These are phyloP conservation scores for Lenzites betulinus DNA, from an alignment of 768 basidiomycete genomes.

Conservation along the genomic window DNA sequence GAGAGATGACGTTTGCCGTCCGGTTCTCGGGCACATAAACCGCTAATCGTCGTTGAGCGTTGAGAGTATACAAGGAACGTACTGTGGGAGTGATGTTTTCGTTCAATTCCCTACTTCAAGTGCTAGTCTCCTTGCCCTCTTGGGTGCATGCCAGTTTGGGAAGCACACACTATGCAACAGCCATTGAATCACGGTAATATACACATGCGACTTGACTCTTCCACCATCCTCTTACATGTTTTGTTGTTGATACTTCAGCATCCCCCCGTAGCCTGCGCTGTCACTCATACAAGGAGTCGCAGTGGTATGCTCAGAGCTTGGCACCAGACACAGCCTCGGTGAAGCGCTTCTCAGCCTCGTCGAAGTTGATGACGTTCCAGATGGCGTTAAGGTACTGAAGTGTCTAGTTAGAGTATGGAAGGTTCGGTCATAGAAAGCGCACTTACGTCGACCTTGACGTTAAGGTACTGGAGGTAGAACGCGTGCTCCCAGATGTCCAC, in stretches of 20 bases:
- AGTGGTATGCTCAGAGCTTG: constrained; percentile 39
- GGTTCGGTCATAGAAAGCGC: neutral
- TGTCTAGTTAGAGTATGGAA: too few species aligned
- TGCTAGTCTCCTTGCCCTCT: too few species aligned
- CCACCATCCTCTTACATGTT: constrained; percentile 12
- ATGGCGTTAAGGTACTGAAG: constrained; percentile 75
- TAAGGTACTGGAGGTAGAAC: constrained; percentile 95
- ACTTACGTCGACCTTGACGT: constrained; percentile 90
- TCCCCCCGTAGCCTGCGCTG: neutral
- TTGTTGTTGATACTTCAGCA: neutral
- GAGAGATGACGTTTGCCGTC: neutral
- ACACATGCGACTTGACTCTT: constrained; percentile 14
- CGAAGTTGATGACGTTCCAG: constrained; percentile 71
- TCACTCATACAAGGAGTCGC: neutral
- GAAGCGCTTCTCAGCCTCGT: constrained; percentile 75
- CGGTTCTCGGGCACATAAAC: too few species aligned
- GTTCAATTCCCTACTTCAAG: too few species aligned
- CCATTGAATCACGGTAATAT: constrained; percentile 13
- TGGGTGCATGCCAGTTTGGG: too few species aligned
- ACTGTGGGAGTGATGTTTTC: too few species aligned
- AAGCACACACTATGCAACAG: neutral
- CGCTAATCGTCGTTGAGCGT: too few species aligned
- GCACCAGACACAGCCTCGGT: constrained; percentile 41
- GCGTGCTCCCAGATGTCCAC: constrained; percentile 97
- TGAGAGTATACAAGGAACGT: too few species aligned